Base-by-base conservation (phyloP, 2,329 filamentous ascomycete species). In the Phialophora macrospora region DNA sequence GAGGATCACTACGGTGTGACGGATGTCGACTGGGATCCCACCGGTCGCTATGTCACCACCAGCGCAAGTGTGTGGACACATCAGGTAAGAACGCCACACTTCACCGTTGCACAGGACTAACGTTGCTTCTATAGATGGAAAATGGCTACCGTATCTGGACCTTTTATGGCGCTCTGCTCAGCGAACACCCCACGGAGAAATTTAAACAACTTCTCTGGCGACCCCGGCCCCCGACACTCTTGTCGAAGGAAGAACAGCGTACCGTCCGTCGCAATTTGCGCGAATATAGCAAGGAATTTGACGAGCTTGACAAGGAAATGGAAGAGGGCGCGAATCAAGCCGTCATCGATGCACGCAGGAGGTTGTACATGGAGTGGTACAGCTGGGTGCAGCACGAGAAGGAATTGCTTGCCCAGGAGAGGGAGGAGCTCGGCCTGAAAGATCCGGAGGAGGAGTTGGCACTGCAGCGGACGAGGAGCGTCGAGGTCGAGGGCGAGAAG, bases 121-220 rank as follows among this genome's bases (percentile, higher is more conserved):
- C 24, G 17, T n/a, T 9, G 38, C 56, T n/a, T 44, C 38, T 20
- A n/a, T 75, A 97, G 92, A 97, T 98, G 92, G 95, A 99, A 84
- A 99, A 98, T 78, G 95, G 95, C 70, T 99, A 97, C 84, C 94
- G 98, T 79, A 83, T 99, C 68, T 98, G 97, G 85, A 93, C 96
- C 77, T 99, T 99, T 87, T 91, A 89, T 78, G 96, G 95, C 70
- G 89, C 91, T 73, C 86, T 90, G 62, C 87, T 99, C 62, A 89
- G 93, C 65, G 96, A 99, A 81, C 92, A 97, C 79, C 89, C 88
- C 59, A 85, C 96, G 65, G 95, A 99, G 72, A 96, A 96, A 80
- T 98, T 99, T 87, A 97, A 97, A 87, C 95, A 99, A 80, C 92
- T 93, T 81, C 80, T 91, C 69, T 99, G 95, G 95, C 90, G 95